Percentiles rank a stretch among this genome's conserved stretches.
These are phyloP conservation scores for Geotrichum europaeum DNA, from an alignment of 1,139 yeast genomes.

Conservation along the genomic window DNA sequence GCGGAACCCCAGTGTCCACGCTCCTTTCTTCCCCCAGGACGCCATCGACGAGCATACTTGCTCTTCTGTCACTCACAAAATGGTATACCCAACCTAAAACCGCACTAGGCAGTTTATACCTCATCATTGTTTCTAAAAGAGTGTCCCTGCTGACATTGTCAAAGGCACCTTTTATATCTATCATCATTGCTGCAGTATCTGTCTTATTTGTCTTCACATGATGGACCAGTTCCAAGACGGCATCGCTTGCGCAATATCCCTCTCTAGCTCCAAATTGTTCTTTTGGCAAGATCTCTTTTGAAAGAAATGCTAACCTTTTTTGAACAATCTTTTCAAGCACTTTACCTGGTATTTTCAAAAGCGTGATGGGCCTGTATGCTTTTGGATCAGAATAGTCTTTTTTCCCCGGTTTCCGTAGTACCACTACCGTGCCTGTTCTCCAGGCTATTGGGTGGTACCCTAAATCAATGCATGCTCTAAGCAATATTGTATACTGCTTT, in stretches of 20 bases:
- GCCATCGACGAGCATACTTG: too few species aligned
- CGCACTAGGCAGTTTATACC: too few species aligned
- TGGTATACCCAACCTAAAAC: too few species aligned
- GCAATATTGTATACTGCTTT: background rate
- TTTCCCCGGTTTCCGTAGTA: conserved; percentile 8
- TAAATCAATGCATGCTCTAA: conserved; percentile 1
- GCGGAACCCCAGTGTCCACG: too few species aligned
- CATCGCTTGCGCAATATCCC: conserved; percentile 17
- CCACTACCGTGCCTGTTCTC: conserved; percentile 4
- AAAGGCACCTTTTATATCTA: conserved; percentile 21
- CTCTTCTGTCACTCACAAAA: too few species aligned
- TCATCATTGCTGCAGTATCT: conserved; percentile 5
- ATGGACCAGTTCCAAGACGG: conserved; percentile 8
- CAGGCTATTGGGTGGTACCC: conserved; percentile 4
- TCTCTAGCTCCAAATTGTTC: conserved; percentile 16
- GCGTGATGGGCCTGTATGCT: conserved; percentile 17
- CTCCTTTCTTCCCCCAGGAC: too few species aligned
- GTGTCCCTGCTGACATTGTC: conserved; percentile 17
- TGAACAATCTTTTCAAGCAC: conserved; percentile 17
- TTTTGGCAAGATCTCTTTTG: conserved; percentile 6
- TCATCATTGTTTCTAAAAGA: too few species aligned
- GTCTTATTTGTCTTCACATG: background rate
- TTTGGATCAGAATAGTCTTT: conserved; percentile 2
- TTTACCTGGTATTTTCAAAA: conserved; percentile 17
- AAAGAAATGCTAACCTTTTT: conserved; percentile 4